Base-by-base conservation (phyloP, 1,139 yeast species). In the Yamadazyma dushanensis region DNA sequence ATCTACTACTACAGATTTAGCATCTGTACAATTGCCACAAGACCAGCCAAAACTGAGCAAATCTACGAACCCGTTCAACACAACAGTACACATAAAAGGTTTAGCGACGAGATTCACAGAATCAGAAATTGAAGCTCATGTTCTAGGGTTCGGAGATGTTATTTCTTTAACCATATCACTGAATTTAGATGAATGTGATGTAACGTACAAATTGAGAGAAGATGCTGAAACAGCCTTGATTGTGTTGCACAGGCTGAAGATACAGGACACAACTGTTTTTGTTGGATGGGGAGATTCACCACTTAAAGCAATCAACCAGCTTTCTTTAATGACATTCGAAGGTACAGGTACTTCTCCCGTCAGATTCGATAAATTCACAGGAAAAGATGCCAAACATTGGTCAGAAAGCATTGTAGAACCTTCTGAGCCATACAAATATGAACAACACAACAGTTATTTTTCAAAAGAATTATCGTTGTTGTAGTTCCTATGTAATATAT, bases 141-240 rank as follows among this genome's bases (percentile, higher is more conserved):
- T 67, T 35, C 35, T 58, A 5, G 44, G 59, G 4, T 70, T 63
- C 51, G 76, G 76, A 1, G 63, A 66, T 39, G 56, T 70, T 5
- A 29, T 59, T 8, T 47, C 46, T 33, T 54, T 61, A 28, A 44
- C 40, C 36, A 32, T 64, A 20, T 44, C 60, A 1, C 34, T 41
- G 8, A 54, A 59, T 43, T 38, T 43, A n/a, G 42, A 51, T 27
- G 36, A 46, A 3, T 70, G 63, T 3, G 44, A 40, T 29, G 49
- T 66, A 4, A 59, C 56, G 33, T 70, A 51, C 39, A 48, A 55
- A 16, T 44, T 49, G 9, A 51, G 76, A 24, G 47, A 59, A 4
- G 54, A 66, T 7, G 74, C 76, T 0, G 72, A 68, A 37, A 31
- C 47, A 3, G 74, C 75, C 1, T 34, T 69, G 9, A 29, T 64